Conservation (phyloP, 768 basidiomycete genomes). For the Erythrobasidium yunnanense region DNA sequence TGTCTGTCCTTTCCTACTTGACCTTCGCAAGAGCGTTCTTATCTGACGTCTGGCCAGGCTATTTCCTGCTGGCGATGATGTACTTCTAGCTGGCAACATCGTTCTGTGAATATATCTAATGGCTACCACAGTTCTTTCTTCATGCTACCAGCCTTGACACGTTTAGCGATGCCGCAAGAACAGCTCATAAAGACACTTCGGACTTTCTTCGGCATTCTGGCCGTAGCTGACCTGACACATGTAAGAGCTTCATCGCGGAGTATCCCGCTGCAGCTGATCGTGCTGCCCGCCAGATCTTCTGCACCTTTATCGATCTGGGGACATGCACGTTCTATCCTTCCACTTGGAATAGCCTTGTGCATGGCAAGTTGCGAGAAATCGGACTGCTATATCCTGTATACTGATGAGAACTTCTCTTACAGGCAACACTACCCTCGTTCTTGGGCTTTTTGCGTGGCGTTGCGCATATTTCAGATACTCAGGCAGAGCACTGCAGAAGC, state of each 20-base stretch:
- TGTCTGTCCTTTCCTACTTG: not conserved
- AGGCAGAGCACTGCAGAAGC: not conserved
- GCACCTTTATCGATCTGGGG: not conserved
- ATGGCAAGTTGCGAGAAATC: not conserved
- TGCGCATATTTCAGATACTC: not conserved
- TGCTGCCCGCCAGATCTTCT: not conserved
- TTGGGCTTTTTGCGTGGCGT: constrained; percentile 5
- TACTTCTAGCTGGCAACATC: not conserved
- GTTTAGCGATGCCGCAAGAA: constrained; percentile 84
- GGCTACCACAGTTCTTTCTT: constrained; percentile 7
- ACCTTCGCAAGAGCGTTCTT: not conserved
- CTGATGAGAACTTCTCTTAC: not conserved
- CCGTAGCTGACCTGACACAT: constrained; percentile 13
- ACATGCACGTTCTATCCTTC: not conserved
- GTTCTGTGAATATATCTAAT: not conserved
- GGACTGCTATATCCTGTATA: not conserved
- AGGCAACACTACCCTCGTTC: constrained; percentile 15
- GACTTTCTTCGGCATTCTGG: constrained; percentile 13
- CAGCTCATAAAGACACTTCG: constrained; percentile 42
- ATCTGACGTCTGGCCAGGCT: not conserved
- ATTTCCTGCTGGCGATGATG: constrained; percentile 9
- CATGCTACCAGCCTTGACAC: constrained; percentile 91
- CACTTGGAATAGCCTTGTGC: constrained; percentile 12
- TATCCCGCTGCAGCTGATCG: not conserved
- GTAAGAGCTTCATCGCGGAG: not conserved